Evolutionary conservation across 371 early-diverging fungal genomes (phyloP).

Genomic region (Mortierella sp.): DNA sequence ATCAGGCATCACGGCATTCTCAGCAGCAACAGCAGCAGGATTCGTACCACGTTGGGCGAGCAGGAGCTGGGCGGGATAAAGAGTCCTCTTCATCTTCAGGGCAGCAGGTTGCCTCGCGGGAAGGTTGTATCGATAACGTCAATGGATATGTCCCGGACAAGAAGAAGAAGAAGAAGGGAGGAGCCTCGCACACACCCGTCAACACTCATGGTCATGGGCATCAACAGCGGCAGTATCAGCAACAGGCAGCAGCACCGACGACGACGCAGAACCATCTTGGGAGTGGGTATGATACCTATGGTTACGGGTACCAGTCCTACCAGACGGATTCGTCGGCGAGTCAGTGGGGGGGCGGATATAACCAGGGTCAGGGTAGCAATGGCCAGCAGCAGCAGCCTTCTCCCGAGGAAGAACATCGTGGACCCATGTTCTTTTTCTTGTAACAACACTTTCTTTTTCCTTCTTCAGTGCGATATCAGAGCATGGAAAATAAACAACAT

Average conservation of each 20-base stretch:
- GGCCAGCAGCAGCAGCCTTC: constrained; percentile 6
- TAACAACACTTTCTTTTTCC: constrained; percentile 19
- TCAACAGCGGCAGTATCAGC: constrained; percentile 14
- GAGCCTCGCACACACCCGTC: background rate
- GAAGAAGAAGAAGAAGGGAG: constrained; percentile 39
- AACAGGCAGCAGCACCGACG: constrained; percentile 3
- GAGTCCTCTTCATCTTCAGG: constrained; percentile 11
- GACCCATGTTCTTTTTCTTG: constrained; percentile 56
- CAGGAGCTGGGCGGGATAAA: constrained; percentile 9
- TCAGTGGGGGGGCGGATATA: constrained; percentile 3
- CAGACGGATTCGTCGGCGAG: constrained; percentile 19
- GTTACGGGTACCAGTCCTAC: constrained; percentile 55
- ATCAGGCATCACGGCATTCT: background rate
- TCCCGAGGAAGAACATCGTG: constrained; percentile 33
- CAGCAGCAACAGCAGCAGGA: background rate
- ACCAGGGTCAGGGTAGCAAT: constrained; percentile 7
- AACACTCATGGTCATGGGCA: background rate
- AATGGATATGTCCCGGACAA: constrained; percentile 46
- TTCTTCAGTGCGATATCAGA: too few species aligned
- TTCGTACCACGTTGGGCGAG: background rate
- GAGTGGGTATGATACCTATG: constrained; percentile 32
- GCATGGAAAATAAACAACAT: background rate
- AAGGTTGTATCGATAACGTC: constrained; percentile 51
- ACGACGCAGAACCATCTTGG: background rate
- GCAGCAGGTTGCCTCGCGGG: constrained; percentile 23